Conservation (phyloP, 495 filamentous ascomycete species). For the Penicillium canescens region DNA sequence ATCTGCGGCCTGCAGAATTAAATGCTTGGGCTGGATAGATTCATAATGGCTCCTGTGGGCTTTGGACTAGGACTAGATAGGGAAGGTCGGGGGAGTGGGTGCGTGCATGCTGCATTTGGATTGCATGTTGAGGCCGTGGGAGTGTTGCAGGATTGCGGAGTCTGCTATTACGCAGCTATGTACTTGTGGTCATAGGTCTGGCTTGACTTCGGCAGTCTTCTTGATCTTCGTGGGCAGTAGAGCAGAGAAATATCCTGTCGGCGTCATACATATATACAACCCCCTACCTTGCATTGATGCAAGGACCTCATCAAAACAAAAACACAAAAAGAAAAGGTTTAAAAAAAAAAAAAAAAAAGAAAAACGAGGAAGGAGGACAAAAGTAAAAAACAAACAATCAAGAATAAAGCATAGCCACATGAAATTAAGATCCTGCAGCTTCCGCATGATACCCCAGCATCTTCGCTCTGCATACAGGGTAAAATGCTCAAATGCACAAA, state of each 20-base stretch:
- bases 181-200: not conserved
- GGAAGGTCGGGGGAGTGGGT: not conserved
- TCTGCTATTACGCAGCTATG: not conserved
- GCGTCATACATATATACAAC: too few species aligned
- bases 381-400: not conserved
- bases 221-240: not conserved
- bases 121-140: not conserved
- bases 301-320: too few species aligned
- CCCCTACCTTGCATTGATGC: too few species aligned
- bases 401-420: not conserved
- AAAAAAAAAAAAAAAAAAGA: too few species aligned
- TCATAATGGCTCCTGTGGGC: constrained; percentile 2
- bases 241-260: too few species aligned
- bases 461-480: constrained; percentile 17
- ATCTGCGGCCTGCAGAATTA: constrained; percentile 14
- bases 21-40: constrained; percentile 9
- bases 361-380: not conserved
- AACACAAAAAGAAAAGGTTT: too few species aligned
- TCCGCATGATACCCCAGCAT: constrained; percentile 19
- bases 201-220: not conserved
- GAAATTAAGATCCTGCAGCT: not conserved
- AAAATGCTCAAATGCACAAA: constrained; percentile 13
- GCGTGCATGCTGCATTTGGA: not conserved
- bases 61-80: not conserved
- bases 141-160: constrained; percentile 4